A percentile compares a stretch with the other conserved stretches of the same genome.
These are phyloP conservation scores for Exobasidium cylindrosporum DNA, from an alignment of 1,284 basidiomycete species.

Conservation along the genomic window DNA sequence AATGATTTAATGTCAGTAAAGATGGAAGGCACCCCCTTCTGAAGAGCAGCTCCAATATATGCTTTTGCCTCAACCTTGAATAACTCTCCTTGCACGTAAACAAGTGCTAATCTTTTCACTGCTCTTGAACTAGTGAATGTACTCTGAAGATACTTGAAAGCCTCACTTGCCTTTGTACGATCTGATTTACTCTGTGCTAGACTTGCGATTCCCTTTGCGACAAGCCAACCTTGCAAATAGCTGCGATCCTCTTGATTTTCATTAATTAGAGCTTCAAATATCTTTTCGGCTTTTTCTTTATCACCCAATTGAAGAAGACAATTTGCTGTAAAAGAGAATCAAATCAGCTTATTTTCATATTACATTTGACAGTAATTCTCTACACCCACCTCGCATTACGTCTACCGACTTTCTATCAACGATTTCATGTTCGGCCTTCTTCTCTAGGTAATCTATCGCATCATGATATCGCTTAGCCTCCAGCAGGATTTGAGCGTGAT, in stretches of 20 bases:
- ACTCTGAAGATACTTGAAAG: constrained; percentile 28
- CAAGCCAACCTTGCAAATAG: constrained; percentile 58
- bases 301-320: constrained; percentile 3
- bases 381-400: constrained; percentile 7
- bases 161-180: constrained; percentile 9
- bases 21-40: constrained; percentile 86
- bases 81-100: constrained; percentile 55
- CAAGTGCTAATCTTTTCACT: constrained; percentile 40
- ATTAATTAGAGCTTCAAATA: constrained; percentile 24
- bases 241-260: constrained; percentile 31
- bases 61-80: constrained; percentile 69
- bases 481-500: constrained; percentile 76
- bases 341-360: neutral
- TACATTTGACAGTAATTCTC: neutral
- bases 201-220: constrained; percentile 14
- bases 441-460: constrained; percentile 62
- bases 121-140: constrained; percentile 38
- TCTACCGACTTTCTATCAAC: constrained; percentile 4
- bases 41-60: constrained; percentile 72
- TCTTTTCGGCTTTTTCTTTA: constrained; percentile 13
- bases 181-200: constrained; percentile 10
- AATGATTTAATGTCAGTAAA: constrained; percentile 89
- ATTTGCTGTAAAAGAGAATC: constrained; percentile 10
- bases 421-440: neutral
- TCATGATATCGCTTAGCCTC: constrained; percentile 64